phyloP scores from a whole-genome alignment of 164 flowering plant genomes.

The Liriodendron chinense region DNA sequence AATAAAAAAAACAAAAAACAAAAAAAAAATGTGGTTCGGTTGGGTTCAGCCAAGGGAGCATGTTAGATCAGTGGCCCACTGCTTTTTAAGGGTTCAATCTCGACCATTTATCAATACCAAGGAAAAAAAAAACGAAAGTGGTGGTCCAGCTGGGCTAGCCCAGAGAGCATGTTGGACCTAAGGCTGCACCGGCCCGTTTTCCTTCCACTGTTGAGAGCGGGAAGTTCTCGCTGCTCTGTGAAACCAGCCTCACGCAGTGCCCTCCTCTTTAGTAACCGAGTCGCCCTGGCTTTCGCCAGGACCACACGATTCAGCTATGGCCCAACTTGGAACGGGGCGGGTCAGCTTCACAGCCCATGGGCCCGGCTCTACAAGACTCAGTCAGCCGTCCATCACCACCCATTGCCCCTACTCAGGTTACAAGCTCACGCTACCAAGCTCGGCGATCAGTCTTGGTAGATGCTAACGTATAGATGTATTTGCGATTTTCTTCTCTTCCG shows the following conservation, averaged over 20 bases:
- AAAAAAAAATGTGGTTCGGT: too few relatives aligned
- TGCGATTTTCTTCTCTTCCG: background rate
- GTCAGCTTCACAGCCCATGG: background rate
- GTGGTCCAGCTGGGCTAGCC: background rate
- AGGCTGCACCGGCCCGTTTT: background rate
- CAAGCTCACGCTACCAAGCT: background rate
- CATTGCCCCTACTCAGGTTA: background rate
- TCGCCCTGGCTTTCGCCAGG: background rate
- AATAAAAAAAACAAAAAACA: too few relatives aligned
- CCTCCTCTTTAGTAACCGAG: background rate
- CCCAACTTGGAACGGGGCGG: background rate
- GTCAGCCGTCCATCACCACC: background rate
- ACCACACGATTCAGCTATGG: too few relatives aligned
- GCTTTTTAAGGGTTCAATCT: too few relatives aligned
- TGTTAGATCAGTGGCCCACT: too few relatives aligned
- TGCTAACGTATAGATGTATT: background rate
- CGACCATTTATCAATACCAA: too few relatives aligned
- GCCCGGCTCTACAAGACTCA: background rate
- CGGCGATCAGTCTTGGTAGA: accelerated
- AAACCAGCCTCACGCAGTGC: constrained; percentile 8
- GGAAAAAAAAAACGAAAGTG: background rate
- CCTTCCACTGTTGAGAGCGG: constrained; percentile 14
- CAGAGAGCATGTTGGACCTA: background rate
- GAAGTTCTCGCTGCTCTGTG: constrained; percentile 3
- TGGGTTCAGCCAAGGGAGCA: too few relatives aligned